Evolutionary conservation across 192 early-diverging fungal genomes (phyloP).

Genomic region (Podila epicladia): DNA sequence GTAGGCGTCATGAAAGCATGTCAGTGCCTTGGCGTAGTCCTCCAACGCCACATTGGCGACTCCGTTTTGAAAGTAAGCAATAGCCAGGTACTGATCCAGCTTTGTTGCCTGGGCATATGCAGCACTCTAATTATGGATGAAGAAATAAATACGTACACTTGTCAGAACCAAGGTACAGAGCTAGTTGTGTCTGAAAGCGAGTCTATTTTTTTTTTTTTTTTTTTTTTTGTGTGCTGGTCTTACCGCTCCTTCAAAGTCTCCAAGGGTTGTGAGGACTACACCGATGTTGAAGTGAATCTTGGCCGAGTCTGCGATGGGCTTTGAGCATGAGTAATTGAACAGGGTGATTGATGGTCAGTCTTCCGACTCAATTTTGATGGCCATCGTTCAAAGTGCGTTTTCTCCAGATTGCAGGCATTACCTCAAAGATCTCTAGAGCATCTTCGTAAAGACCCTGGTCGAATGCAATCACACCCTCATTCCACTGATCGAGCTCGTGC

Average conservation of each 20-base stretch:
- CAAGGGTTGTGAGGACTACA: conserved; percentile 78
- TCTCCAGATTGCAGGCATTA: conserved; percentile 29
- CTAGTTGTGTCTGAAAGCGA: background rate
- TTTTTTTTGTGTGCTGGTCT: conserved; percentile 38
- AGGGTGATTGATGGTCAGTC: background rate
- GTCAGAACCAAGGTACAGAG: background rate
- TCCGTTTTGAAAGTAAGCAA: conserved; percentile 94
- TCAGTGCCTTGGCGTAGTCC: conserved; percentile 74
- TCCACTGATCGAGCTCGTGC: conserved; percentile 51
- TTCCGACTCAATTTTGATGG: too few relatives aligned
- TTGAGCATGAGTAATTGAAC: background rate
- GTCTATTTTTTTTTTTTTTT: background rate
- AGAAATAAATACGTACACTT: background rate
- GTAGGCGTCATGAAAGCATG: conserved; percentile 86
- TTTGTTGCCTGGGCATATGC: conserved; percentile 79
- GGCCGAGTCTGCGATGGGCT: conserved; percentile 88
- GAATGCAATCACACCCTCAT: conserved; percentile 78
- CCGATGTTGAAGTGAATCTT: conserved; percentile 99
- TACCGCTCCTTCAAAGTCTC: conserved; percentile 86
- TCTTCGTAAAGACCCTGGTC: conserved; percentile 77
- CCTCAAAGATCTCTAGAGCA: conserved; percentile 76
- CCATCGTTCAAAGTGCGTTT: too few relatives aligned
- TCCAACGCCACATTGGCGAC: conserved; percentile 81
- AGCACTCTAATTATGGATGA: conserved; percentile 62
- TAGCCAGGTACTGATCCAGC: conserved; percentile 89